These are phyloP conservation scores for Colletotrichum limetticola DNA, from an alignment of 2,329 filamentous ascomycete genomes.

Conservation along the genomic window DNA sequence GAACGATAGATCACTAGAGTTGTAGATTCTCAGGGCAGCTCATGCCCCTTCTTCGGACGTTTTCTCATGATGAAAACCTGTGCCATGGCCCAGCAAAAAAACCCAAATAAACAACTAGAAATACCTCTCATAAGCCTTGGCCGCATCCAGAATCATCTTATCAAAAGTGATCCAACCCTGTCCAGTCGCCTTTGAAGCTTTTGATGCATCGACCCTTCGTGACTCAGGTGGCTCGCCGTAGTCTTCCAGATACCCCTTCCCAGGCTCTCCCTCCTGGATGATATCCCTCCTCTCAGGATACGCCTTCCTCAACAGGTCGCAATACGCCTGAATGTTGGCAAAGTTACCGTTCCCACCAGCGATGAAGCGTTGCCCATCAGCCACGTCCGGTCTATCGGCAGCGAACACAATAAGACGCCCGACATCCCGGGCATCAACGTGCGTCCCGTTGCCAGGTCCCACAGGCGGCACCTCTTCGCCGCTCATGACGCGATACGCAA, in stretches of 20 bases:
- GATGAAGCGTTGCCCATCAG: slow-evolving; percentile 14
- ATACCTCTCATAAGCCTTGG: slow-evolving; percentile 29
- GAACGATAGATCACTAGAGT: no score
- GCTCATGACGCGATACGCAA: slow-evolving; percentile 36
- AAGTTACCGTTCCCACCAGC: slow-evolving; percentile 13
- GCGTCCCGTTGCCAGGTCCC: slow-evolving; percentile 18
- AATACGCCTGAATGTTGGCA: slow-evolving; percentile 18
- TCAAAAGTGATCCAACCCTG: slow-evolving; percentile 23
- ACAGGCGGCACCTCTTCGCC: slow-evolving; percentile 5
- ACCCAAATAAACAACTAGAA: not conserved
- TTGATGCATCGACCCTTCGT: slow-evolving; percentile 23
- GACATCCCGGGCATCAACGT: slow-evolving; percentile 34
- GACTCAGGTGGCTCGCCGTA: slow-evolving; percentile 9
- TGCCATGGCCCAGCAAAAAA: not conserved
- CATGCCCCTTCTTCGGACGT: not conserved
- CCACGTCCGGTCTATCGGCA: not conserved
- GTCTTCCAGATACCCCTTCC: slow-evolving; percentile 21
- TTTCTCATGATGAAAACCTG: no score
- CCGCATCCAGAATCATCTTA: slow-evolving; percentile 26
- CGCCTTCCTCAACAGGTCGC: slow-evolving; percentile 19
- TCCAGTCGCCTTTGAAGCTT: slow-evolving; percentile 27
- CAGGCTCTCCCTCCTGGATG: slow-evolving; percentile 27
- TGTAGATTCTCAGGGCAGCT: not conserved
- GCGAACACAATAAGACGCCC: slow-evolving; percentile 22
- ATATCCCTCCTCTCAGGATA: slow-evolving; percentile 8